Evolutionary conservation across 768 basidiomycete species (phyloP).

Genomic region (Exidia glandulosa): DNA sequence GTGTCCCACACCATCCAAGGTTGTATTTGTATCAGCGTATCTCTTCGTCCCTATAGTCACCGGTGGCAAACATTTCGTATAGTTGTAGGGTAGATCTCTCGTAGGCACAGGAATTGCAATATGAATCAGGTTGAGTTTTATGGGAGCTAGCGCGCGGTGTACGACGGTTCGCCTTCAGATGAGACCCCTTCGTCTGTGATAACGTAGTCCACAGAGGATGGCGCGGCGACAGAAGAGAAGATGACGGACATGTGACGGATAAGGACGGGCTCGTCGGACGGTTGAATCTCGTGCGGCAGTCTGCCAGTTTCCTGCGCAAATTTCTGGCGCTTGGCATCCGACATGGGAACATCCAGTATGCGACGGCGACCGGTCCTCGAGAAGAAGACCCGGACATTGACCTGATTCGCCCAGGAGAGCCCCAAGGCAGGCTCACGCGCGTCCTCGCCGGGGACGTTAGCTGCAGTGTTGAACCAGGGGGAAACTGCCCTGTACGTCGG

Average conservation of each 20-base stretch:
- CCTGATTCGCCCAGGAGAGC: conserved; percentile 87
- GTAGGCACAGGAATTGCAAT: no score
- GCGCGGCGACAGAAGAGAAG: conserved; percentile 54
- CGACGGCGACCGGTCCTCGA: conserved; percentile 62
- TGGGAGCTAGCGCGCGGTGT: background rate
- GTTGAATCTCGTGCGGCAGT: conserved; percentile 7
- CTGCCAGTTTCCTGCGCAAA: conserved; percentile 17
- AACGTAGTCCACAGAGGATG: conserved; percentile 64
- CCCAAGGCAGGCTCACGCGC: conserved; percentile 77
- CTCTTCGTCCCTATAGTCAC: no score
- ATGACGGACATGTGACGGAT: conserved; percentile 67
- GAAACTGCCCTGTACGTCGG: conserved; percentile 63
- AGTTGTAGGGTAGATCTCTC: no score
- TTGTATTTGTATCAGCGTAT: no score
- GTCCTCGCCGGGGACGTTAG: conserved; percentile 44
- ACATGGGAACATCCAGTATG: conserved; percentile 29
- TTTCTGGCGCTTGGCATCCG: conserved; percentile 8
- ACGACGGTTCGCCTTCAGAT: background rate
- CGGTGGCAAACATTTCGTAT: no score
- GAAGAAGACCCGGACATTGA: conserved; percentile 79
- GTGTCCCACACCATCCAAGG: no score
- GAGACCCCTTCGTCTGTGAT: conserved; percentile 51
- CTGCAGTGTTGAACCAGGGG: conserved; percentile 62
- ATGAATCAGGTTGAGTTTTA: background rate
- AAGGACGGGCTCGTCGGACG: conserved; percentile 32